Evolutionary conservation across 106 monocot species (phyloP), one percentile per base, ranked within the genome.

Genomic region (Allium sativum): DNA sequence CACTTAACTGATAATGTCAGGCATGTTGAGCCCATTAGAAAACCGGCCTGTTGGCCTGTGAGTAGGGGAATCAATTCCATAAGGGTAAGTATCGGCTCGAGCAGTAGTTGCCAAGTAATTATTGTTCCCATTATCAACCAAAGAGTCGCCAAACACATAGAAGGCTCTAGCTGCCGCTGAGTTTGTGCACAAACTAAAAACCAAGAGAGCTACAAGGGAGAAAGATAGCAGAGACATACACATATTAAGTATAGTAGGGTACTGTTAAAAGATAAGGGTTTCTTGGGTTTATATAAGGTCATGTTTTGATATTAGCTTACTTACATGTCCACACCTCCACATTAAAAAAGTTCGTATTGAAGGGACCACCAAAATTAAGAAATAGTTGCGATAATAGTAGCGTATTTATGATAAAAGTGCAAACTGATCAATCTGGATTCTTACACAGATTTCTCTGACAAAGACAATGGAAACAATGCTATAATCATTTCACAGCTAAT

Each of bases 51-150:
- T 84, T 14, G 92, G 65, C 2, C 43, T 75, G 53, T 82, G 84
- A 20, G 79, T 72, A 0, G 87, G 84, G 59, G 61, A 82, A 71
- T 93, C 87, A 61, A 93, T 77, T n/a, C 92, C 92, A 56, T 92
- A 93, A 20, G 87, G 92, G 5, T 68, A 74, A 0, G 81, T 12
- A 48, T 93, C 87, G 17, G 92, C 92, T 0, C 87, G 87, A 18
- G 92, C 92, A 4, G 81, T 84, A 16, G 92, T 87, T 7, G 59
- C 69, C 65, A 93, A 53, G 67, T 66, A 93, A 74, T 93, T 84
- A 74, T 93, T 93, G 78, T 93, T 93, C 58, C 92, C 92, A 54
- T 82, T 93, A 69, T 93, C 92, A 0, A 93, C 92, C 7, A 93
- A 73, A 3, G 92, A 93, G 57, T 93, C 92, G 10, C 92, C 92